A percentile compares a stretch with the other conserved stretches of the same genome.
phyloP scores from a whole-genome alignment of 306 rosid species.

The Casuarina cunninghamiana region DNA sequence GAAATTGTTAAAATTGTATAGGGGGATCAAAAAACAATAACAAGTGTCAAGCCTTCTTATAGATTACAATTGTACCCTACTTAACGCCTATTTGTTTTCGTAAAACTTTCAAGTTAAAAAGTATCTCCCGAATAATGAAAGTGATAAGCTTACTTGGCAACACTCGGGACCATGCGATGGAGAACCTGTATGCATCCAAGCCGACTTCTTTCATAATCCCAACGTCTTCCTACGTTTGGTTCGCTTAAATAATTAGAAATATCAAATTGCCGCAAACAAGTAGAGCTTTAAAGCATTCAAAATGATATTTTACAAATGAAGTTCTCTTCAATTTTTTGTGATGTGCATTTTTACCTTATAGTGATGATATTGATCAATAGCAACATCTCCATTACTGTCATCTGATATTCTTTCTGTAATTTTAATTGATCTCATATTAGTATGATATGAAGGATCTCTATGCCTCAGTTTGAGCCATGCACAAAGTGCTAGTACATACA shows the following conservation, averaged over 20 bases:
- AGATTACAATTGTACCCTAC: no score
- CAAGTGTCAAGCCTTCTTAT: no score
- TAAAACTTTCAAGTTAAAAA: no score
- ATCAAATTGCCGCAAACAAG: neutral
- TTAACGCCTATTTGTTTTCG: no score
- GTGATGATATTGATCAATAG: conserved; percentile 43
- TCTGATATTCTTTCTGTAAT: conserved; percentile 41
- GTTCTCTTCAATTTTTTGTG: no score
- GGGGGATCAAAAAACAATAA: no score
- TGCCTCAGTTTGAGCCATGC: neutral
- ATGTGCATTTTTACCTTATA: conserved; percentile 31
- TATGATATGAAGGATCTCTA: no score
- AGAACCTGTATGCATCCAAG: conserved; percentile 63
- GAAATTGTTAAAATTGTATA: neutral
- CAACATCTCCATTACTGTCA: conserved; percentile 42
- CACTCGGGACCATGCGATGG: conserved; percentile 73
- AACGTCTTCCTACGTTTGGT: conserved; percentile 54
- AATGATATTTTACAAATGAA: neutral
- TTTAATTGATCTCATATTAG: neutral
- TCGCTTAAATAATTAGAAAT: no score
- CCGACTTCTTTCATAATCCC: conserved; percentile 52
- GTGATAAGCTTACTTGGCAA: conserved; percentile 50
- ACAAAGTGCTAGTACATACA: neutral
- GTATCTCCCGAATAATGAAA: neutral
- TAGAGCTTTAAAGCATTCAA: neutral